phyloP scores from a whole-genome alignment of 2,329 filamentous ascomycete species.

The Volutella citrinella region DNA sequence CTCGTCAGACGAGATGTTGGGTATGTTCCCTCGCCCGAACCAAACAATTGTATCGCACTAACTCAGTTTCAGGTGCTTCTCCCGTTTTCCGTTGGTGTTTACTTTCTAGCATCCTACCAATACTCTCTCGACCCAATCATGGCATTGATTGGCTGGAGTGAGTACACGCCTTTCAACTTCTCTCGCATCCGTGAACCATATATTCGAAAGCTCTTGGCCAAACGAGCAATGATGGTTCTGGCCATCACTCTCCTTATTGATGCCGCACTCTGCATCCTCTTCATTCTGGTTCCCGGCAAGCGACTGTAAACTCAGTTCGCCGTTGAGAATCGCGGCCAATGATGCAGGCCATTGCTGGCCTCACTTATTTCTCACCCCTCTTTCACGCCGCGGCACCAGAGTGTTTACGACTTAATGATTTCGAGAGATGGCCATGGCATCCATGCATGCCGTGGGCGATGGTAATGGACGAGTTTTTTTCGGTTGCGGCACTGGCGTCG shows the following conservation, averaged over 20 bases:
- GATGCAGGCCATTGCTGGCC: slow-evolving; percentile 24
- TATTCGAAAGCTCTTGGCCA: slow-evolving; percentile 79
- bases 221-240: slow-evolving; percentile 79
- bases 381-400: slow-evolving; percentile 6
- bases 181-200: slow-evolving; percentile 86
- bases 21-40: too few relatives aligned
- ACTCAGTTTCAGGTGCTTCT: slow-evolving; percentile 58
- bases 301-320: slow-evolving; percentile 51
- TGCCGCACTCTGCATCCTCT: slow-evolving; percentile 79
- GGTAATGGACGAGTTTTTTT: slow-evolving; percentile 14
- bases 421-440: slow-evolving; percentile 18
- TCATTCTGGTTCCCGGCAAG: slow-evolving; percentile 92
- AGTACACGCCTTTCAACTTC: slow-evolving; percentile 95
- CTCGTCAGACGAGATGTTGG: slow-evolving; percentile 75
- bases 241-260: slow-evolving; percentile 73
- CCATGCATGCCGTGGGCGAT: slow-evolving; percentile 8
- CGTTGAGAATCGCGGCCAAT: slow-evolving; percentile 13
- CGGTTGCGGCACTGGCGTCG: slow-evolving; percentile 21
- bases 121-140: slow-evolving; percentile 93
- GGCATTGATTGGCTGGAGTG: slow-evolving; percentile 84
- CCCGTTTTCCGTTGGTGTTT: slow-evolving; percentile 88
- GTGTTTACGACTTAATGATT: slow-evolving; percentile 27
- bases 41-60: too few relatives aligned
- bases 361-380: slow-evolving; percentile 11
- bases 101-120: slow-evolving; percentile 86